A percentile compares a stretch with the other conserved stretches of the same genome.
Conservation (phyloP, 352 stramenopile genomes). For the Pythium phragmitis region DNA sequence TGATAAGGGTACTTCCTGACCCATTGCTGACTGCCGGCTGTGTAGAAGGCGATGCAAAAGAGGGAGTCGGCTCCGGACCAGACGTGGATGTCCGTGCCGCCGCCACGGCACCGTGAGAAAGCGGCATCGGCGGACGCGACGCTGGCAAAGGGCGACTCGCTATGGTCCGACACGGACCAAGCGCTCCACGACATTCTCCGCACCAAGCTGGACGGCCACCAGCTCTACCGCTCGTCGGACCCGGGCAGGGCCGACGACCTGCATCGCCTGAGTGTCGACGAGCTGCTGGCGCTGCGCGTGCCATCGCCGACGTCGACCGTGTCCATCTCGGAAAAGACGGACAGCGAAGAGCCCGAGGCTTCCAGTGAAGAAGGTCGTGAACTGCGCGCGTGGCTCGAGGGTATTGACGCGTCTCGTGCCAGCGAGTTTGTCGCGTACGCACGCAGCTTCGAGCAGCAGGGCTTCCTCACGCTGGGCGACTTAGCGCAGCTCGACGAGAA, state of each 20-base stretch:
- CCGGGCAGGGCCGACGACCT: conserved; percentile 42
- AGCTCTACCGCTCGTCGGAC: conserved; percentile 26
- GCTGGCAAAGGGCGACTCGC: conserved; percentile 24
- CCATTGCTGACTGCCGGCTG: not conserved
- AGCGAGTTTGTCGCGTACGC: conserved; percentile 63
- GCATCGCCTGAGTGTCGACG: conserved; percentile 52
- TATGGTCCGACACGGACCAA: conserved; percentile 52
- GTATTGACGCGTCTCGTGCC: conserved; percentile 43
- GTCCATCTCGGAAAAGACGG: conserved; percentile 41
- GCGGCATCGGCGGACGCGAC: conserved; percentile 10
- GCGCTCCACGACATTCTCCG: conserved; percentile 49
- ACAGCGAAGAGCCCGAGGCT: conserved; percentile 28
- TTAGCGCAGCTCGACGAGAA: conserved; percentile 60
- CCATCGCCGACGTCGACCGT: conserved; percentile 15
- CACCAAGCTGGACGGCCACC: conserved; percentile 6
- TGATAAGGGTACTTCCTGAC: not conserved
- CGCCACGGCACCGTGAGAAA: conserved; percentile 13
- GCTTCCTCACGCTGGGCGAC: conserved; percentile 56
- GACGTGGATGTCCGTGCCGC: not conserved
- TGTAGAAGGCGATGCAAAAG: conserved; percentile 31
- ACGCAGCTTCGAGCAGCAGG: conserved; percentile 58
- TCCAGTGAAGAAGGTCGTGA: conserved; percentile 24
- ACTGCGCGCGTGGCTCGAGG: conserved; percentile 54
- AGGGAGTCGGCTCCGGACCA: not conserved
- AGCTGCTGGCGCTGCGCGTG: conserved; percentile 37